Evolutionary conservation across 1,139 yeast species (phyloP), one percentile per base, ranked within the genome.

Genomic region (Debaryomycetaceae sp.): DNA sequence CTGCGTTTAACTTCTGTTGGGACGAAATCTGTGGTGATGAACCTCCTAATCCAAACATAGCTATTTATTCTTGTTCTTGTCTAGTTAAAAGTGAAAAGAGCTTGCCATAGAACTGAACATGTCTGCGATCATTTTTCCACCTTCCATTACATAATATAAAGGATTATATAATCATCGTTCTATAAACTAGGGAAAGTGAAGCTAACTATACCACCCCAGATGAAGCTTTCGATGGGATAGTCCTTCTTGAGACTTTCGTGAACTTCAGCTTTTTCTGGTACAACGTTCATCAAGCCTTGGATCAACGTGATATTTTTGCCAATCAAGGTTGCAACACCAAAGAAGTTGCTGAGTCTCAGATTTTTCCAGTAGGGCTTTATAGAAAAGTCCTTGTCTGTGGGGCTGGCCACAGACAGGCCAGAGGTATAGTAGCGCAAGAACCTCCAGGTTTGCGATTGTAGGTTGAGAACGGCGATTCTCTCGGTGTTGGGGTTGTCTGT

Each of bases 21-120:
- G 88, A 77, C 32, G 86, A 73, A 47, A 81, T 60, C 63, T 82
- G 87, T 49, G 91, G 89, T 51, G 83, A 70, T 42, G 80, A 75
- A 48, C 88, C 87, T 55, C 96, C 95, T 54, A 92, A 77, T 61
- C 98, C 98, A 60, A 91, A 80, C 78, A 72, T 72, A 30, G 36
- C 18, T 36, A 35, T 22, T 15, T 19, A 19, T 26, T 19, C 19
- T 33, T 9, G 35, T 33, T 33, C 11, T 17, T 35, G n/a, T 26
- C 6, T 28, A 9, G 6, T 16, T 15, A 8, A 13, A 13, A 9
- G 13, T 15, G 14, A 16, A 15, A 15, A n/a, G 15, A 3, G 11
- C 18, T 16, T 16, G 11, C 6, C 13, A 6, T 16, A 15, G 13
- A 4, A 15, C 13, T 11, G n/a, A 16, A 31, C 11, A 31, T 11